Conservation (phyloP, 257 asterid species). For the Nicotiana obtusifolia region DNA sequence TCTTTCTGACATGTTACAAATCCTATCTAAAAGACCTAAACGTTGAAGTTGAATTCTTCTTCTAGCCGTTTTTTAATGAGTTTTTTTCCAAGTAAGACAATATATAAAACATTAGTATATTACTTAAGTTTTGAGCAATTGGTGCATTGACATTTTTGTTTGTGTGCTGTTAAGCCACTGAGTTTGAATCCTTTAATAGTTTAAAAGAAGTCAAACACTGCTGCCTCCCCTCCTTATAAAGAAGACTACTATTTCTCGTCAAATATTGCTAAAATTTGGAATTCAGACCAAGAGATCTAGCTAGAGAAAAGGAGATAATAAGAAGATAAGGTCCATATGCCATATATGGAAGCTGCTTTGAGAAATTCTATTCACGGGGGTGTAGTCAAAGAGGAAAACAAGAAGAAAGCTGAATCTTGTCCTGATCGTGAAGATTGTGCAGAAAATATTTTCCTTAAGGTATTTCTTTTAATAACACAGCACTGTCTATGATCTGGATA, state of each 20-base stretch:
- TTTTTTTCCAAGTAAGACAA: not conserved
- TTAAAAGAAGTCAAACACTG: slow-evolving; percentile 56
- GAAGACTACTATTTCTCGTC: slow-evolving; percentile 23
- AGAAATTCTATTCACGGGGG: slow-evolving; percentile 28
- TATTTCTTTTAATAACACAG: not conserved
- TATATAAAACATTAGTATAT: not conserved
- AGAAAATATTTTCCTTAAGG: slow-evolving; percentile 26
- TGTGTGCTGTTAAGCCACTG: slow-evolving; percentile 39
- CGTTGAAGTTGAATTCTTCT: slow-evolving; percentile 84
- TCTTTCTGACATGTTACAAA: slow-evolving; percentile 10
- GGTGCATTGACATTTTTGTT: slow-evolving; percentile 70
- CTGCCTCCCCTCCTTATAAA: slow-evolving; percentile 43
- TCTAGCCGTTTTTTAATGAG: slow-evolving; percentile 26
- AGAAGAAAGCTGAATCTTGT: slow-evolving; percentile 32
- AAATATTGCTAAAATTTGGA: slow-evolving; percentile 19
- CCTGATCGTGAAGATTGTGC: slow-evolving; percentile 29
- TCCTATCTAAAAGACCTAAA: slow-evolving; percentile 52
- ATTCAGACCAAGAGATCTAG: not conserved
- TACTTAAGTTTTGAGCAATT: slow-evolving; percentile 23
- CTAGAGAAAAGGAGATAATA: slow-evolving; percentile 13
- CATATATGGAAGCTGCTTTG: slow-evolving; percentile 22
- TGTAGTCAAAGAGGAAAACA: slow-evolving; percentile 30
- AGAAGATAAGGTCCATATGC: not conserved
- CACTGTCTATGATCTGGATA: too few species aligned
- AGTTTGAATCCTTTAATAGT: slow-evolving; percentile 33